Evolutionary conservation across 2,329 filamentous ascomycete genomes (phyloP).

Genomic region (Fusarium pseudocircinatum): DNA sequence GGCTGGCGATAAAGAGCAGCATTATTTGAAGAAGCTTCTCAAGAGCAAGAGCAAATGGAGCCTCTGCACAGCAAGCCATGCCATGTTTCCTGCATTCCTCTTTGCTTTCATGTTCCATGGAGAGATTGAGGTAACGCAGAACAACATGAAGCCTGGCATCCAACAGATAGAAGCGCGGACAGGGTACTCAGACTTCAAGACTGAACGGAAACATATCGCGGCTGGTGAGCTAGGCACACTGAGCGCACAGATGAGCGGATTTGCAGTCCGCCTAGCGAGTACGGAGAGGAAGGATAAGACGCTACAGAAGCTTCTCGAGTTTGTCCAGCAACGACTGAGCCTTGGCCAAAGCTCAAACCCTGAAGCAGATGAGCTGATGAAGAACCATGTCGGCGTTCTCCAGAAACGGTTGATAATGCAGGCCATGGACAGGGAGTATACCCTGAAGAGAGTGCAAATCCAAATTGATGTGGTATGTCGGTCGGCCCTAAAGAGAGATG

Average conservation of each 20-base stretch:
- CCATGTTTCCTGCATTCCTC: constrained; percentile 51
- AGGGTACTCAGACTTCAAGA: constrained; percentile 48
- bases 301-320: constrained; percentile 47
- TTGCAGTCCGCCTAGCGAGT: constrained; percentile 50
- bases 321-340: constrained; percentile 37
- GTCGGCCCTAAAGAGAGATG: constrained; percentile 6
- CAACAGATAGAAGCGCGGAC: constrained; percentile 50
- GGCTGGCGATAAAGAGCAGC: constrained; percentile 40
- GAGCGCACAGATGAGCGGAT: constrained; percentile 49
- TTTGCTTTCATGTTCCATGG: constrained; percentile 47
- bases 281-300: constrained; percentile 50
- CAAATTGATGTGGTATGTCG: constrained; percentile 51
- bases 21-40: constrained; percentile 36
- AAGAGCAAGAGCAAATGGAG: constrained; percentile 43
- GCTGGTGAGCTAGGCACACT: constrained; percentile 45
- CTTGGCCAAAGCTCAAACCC: neutral
- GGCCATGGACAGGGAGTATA: constrained; percentile 49
- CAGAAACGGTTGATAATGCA: constrained; percentile 50
- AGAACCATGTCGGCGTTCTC: constrained; percentile 44
- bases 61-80: constrained; percentile 37
- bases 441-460: constrained; percentile 50
- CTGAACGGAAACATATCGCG: constrained; percentile 41
- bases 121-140: constrained; percentile 48
- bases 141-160: constrained; percentile 46
- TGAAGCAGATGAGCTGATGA: constrained; percentile 37